Base-by-base conservation (phyloP, 2,329 filamentous ascomycete species). In the Capronia americana region DNA sequence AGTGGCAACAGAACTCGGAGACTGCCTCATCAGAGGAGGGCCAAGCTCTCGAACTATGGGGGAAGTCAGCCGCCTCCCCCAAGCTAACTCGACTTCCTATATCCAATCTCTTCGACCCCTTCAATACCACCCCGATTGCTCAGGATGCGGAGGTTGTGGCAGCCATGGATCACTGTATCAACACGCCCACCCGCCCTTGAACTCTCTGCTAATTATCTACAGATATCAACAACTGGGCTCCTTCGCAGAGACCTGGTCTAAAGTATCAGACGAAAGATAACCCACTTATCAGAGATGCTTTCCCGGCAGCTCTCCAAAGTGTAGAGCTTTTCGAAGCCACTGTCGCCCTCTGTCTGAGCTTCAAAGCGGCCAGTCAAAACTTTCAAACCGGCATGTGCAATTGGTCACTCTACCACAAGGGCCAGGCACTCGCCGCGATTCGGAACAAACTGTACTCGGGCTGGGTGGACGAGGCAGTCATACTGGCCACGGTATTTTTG, bases 301-400 rank as follows among this genome's bases (percentile, higher is more conserved):
- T 69, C 44, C 58, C 65, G 20, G 55, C 61, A 12, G 67, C 64
- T 2, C 50, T 69, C 28, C 67, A 69, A 48, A 65, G 67, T 32
- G 54, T 65, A 23, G 67, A 69, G 23, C 64, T 69, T 17, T 69
- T 69, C 50, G 64, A 69, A 53, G 61, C 67, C n/a, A 53, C 54
- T 44, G 50, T 69, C 20, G 64, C 67, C 23, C 58, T 69, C 28
- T 66, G 64, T 28, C 46, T 66, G 55, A 69, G 61, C 26, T 67
- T 69, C 58, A 63, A 57, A 28, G 67, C 67, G 3, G 64, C 64
- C 14, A 55, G 61, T 53, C 55, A 64, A 57, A 53, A 63, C 32
- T 67, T 67, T 38, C 53, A 66, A 8, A 41, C 26, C 14, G 41
- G 50, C 23, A 41, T 67, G 38, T 65, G 60, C 51, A 65, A 61